These are phyloP conservation scores for Acanthamoeba polyphaga DNA, from an alignment of 208 protist genomes.

Conservation along the genomic window DNA sequence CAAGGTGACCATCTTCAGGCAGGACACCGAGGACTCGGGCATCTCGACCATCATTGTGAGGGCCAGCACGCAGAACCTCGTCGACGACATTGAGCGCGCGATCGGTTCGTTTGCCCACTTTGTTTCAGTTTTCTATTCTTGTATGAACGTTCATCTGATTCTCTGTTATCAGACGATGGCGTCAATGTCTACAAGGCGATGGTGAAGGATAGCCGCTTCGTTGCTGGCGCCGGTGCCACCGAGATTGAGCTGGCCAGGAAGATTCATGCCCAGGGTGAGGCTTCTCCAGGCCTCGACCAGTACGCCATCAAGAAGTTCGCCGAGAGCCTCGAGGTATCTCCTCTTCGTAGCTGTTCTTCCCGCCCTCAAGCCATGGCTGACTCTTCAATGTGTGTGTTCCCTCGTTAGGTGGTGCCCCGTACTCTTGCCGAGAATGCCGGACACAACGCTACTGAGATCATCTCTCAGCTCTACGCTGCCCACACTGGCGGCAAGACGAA, in stretches of 20 bases:
- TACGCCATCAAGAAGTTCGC: conserved; percentile 99
- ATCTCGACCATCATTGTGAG: conserved; percentile 99
- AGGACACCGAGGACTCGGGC: conserved; percentile 86
- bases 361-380: background rate
- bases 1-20: conserved; percentile 96
- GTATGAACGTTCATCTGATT: background rate
- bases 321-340: conserved; percentile 94
- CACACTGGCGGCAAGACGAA: conserved; percentile 95
- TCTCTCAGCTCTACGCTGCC: conserved; percentile 97
- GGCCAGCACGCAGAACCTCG: conserved; percentile 97
- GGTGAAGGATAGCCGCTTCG: conserved; percentile 91
- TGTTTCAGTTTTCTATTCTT: background rate
- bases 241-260: conserved; percentile 96
- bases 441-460: conserved; percentile 95
- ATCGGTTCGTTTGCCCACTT: conserved; percentile 83
- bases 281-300: conserved; percentile 96
- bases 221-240: conserved; percentile 98
- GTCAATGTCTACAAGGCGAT: conserved; percentile 98
- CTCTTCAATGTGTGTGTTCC: background rate
- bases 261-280: conserved; percentile 81
- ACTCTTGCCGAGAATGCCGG: conserved; percentile 99
- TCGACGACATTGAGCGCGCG: conserved; percentile 97
- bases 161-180: conserved; percentile 94
- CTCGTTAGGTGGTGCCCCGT: conserved; percentile 94
- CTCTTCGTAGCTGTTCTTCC: background rate